These are phyloP conservation scores for Trametes cingulata DNA, from an alignment of 768 basidiomycete genomes.

Conservation along the genomic window DNA sequence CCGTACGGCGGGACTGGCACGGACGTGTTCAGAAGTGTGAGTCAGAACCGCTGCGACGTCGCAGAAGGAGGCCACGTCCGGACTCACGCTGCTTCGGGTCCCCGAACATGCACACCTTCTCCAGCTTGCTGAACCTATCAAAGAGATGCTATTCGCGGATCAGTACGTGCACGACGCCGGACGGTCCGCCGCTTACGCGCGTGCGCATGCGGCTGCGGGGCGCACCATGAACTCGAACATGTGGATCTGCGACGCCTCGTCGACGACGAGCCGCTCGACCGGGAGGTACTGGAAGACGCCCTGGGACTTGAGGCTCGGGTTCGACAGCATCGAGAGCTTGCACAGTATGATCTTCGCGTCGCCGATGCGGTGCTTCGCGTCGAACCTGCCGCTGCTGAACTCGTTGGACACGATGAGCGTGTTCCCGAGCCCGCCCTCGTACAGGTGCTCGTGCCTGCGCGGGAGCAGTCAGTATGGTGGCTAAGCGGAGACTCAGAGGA, in stretches of 20 bases:
- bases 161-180: too few relatives aligned
- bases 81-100: conserved; percentile 5
- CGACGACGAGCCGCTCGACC: conserved; percentile 42
- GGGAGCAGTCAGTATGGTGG: too few relatives aligned
- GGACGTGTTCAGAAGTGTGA: background rate
- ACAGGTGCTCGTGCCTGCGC: conserved; percentile 53
- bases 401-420: conserved; percentile 41
- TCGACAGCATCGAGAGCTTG: conserved; percentile 49
- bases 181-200: too few relatives aligned
- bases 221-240: conserved; percentile 22
- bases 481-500: too few relatives aligned
- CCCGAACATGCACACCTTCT: conserved; percentile 32
- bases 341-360: conserved; percentile 43
- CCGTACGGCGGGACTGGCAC: conserved; percentile 37
- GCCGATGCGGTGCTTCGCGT: conserved; percentile 28
- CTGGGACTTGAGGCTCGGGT: conserved; percentile 9
- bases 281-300: conserved; percentile 34
- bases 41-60: background rate
- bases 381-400: conserved; percentile 25
- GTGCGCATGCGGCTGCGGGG: too few relatives aligned
- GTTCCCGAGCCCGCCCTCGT: conserved; percentile 31
- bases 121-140: conserved; percentile 35
- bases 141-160: conserved; percentile 30
- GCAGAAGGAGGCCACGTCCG: background rate
- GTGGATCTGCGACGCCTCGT: conserved; percentile 51